Percentiles rank a stretch among this genome's conserved stretches.
Conservation (phyloP, 2,329 filamentous ascomycete genomes). For the Diaporthe citri region DNA sequence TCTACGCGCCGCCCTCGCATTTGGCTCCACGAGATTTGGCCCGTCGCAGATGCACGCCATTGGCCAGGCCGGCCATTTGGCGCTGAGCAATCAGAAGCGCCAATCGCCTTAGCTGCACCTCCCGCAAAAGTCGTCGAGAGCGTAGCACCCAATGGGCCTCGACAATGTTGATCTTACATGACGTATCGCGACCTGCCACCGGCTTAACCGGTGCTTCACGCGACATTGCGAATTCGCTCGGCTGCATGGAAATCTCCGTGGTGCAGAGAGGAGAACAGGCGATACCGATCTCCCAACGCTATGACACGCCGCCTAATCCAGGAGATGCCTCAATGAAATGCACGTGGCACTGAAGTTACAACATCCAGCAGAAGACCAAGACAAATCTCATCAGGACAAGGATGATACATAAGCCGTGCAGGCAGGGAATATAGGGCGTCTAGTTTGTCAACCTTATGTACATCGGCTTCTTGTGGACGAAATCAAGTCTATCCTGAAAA, state of each 20-base stretch:
- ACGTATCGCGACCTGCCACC: slow-evolving; percentile 1
- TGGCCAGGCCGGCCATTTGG: slow-evolving; percentile 35
- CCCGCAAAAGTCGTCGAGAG: slow-evolving; percentile 3
- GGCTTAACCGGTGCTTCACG: not conserved
- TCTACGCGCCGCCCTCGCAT: slow-evolving; percentile 23
- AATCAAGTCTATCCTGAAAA: not conserved
- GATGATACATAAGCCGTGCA: no score
- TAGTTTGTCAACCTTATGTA: not conserved
- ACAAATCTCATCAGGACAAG: not conserved
- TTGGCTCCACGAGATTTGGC: slow-evolving; percentile 39
- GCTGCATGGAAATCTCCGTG: not conserved
- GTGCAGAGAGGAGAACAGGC: not conserved
- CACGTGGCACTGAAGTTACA: not conserved
- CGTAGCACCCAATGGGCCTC: not conserved
- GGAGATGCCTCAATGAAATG: no score
- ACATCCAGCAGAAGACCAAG: not conserved
- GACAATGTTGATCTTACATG: slow-evolving; percentile 12
- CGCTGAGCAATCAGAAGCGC: slow-evolving; percentile 36
- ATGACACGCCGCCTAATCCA: not conserved
- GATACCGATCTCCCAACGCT: not conserved
- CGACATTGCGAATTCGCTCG: slow-evolving; percentile 2
- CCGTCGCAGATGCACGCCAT: slow-evolving; percentile 35
- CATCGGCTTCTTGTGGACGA: not conserved
- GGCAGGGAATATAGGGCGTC: no score
- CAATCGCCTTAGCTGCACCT: slow-evolving; percentile 29